Percentiles rank a stretch among this genome's conserved stretches.
Evolutionary conservation across 208 protist genomes (phyloP).

Genomic region (Phytomonas francai): DNA sequence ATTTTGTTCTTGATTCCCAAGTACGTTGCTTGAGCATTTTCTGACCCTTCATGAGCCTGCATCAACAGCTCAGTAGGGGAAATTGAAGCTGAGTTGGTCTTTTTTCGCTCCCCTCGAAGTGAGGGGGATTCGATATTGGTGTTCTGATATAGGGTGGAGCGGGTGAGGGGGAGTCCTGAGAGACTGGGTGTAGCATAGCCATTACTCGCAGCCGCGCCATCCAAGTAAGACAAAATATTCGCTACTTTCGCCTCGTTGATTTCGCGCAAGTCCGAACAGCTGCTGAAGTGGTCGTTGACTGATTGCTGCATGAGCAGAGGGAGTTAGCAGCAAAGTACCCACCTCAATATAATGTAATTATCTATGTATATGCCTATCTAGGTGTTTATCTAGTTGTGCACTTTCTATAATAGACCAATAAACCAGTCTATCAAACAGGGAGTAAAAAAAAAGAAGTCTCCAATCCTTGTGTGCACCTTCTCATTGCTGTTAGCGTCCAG

Average conservation of each 20-base stretch:
- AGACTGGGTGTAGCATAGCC: background rate
- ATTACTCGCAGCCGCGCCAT: constrained; percentile 22
- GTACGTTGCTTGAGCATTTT: constrained; percentile 50
- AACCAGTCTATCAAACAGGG: background rate
- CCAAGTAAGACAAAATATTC: constrained; percentile 80
- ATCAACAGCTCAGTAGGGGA: constrained; percentile 8
- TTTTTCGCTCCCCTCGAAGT: background rate
- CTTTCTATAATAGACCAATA: constrained; percentile 4
- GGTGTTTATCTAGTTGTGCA: constrained; percentile 2
- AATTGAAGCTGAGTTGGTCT: background rate
- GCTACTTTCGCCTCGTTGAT: constrained; percentile 84
- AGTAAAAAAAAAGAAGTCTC: background rate
- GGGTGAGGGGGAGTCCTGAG: background rate
- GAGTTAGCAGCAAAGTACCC: background rate
- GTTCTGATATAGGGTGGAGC: background rate
- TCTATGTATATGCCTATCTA: constrained; percentile 5
- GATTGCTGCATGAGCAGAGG: background rate
- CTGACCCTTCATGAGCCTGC: constrained; percentile 17
- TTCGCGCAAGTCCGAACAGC: constrained; percentile 73
- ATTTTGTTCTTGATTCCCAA: constrained; percentile 80
- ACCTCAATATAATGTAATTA: constrained; percentile 5
- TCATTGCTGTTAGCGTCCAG: background rate
- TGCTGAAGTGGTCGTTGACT: constrained; percentile 19
- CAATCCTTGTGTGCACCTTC: background rate
- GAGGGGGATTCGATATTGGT: background rate